phyloP scores from a whole-genome alignment of 257 asterid species.

The Nicotiana tabacum region DNA sequence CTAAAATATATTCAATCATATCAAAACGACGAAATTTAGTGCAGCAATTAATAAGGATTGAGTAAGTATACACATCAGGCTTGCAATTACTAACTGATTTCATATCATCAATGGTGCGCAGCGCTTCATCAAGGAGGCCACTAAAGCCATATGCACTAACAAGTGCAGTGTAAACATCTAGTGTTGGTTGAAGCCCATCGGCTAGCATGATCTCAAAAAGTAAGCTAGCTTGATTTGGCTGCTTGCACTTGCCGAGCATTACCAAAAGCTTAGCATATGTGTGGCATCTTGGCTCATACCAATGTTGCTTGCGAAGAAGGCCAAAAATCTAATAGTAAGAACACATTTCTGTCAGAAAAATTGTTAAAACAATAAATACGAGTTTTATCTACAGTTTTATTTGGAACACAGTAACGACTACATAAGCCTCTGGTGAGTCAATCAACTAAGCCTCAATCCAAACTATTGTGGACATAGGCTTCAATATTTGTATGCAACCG shows the following conservation, averaged over 20 bases:
- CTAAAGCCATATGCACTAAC: slow-evolving; percentile 61
- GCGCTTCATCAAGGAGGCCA: slow-evolving; percentile 64
- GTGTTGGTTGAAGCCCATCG: slow-evolving; percentile 69
- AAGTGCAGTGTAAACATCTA: slow-evolving; percentile 81
- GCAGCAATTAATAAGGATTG: slow-evolving; percentile 66
- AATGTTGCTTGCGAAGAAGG: slow-evolving; percentile 77
- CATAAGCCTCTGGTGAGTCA: neutral
- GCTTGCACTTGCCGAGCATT: slow-evolving; percentile 91
- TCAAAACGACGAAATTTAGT: slow-evolving; percentile 47
- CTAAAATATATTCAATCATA: slow-evolving; percentile 42
- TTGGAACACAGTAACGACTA: neutral
- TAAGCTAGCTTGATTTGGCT: slow-evolving; percentile 60
- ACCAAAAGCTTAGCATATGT: slow-evolving; percentile 71
- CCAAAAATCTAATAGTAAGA: slow-evolving; percentile 53
- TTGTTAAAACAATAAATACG: neutral
- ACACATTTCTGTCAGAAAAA: slow-evolving; percentile 6
- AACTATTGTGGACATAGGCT: neutral
- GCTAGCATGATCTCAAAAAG: slow-evolving; percentile 59
- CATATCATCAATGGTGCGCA: slow-evolving; percentile 51
- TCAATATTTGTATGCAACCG: neutral
- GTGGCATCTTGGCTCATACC: slow-evolving; percentile 75
- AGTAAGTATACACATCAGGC: slow-evolving; percentile 82
- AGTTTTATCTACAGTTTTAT: neutral
- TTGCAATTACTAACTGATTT: slow-evolving; percentile 47
- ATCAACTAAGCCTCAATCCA: neutral